Base-by-base conservation (phyloP, 2,329 filamentous ascomycete species). In the Penicillium sp. region DNA sequence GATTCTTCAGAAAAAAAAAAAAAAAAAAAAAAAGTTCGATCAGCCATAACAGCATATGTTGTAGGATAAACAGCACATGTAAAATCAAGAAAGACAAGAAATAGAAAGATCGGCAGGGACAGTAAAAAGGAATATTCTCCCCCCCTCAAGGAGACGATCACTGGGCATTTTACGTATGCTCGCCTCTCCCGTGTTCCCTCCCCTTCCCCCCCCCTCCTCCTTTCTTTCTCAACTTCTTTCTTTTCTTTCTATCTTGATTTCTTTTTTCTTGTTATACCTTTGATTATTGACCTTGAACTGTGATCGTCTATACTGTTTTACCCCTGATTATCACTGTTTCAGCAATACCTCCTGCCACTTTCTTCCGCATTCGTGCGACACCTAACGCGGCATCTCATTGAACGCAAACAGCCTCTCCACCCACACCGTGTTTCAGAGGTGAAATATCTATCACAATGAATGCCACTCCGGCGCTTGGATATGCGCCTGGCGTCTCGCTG, bases 401-500 rank as follows among this genome's bases (percentile, higher is more conserved):
- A 48, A 49, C 51, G 40, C 47, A 38, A 49, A 55, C 42, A 31
- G 37, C 32, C 54, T 52, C 53, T 55, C 55, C 53, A 60, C 57
- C 39, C 53, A 41, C 39, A 38, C 50, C 44, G 48, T 46, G 55
- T 60, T 56, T 60, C 55, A 59, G 51, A 54, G 53, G 49, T 48
- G 40, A n/a, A 42, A 7, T 24, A 45, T 45, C 57, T 24, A 53
- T 61, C 56, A 62, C 50, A 34, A 67, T 67, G 64, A 66, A 61
- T 59, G 61, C 64, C 58, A 58, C 60, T 57, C 59, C 62, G 54
- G 60, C 60, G 53, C 52, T 64, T 53, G 56, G 61, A 53, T 66
- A 64, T 57, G 59, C 63, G 57, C 61, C 64, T 51, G 60, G 63
- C 58, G 57, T 64, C 44, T 61, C 64, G 54, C 57, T 65, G 58